Conservation (phyloP, 306 rosid genomes). For the Elaeagnus macrophylla region DNA sequence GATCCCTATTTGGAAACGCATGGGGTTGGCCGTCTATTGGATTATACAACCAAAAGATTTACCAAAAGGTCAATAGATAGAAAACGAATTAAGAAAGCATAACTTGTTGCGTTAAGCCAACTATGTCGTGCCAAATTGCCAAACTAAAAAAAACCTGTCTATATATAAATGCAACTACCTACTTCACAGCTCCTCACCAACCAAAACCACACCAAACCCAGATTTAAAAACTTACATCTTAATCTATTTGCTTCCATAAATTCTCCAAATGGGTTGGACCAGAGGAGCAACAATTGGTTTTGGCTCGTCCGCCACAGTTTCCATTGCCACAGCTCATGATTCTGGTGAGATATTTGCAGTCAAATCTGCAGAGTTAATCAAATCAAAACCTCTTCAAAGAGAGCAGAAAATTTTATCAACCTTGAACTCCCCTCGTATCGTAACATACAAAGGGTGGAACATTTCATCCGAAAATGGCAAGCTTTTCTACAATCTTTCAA, state of each 20-base stretch:
- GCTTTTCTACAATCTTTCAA: constrained; percentile 42
- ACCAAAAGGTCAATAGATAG: not conserved
- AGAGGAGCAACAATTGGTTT: constrained; percentile 59
- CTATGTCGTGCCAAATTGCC: constrained; percentile 14
- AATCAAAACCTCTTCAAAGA: constrained; percentile 39
- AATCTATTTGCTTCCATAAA: too few relatives aligned
- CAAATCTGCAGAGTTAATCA: constrained; percentile 45
- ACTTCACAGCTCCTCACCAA: too few relatives aligned
- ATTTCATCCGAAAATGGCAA: constrained; percentile 51
- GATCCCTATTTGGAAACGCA: constrained; percentile 12
- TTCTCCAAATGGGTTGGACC: constrained; percentile 49
- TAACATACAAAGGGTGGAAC: constrained; percentile 46
- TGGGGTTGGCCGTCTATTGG: constrained; percentile 56
- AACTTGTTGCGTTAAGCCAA: constrained; percentile 27
- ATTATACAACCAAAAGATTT: not conserved
- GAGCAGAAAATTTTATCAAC: constrained; percentile 50
- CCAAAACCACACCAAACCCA: too few relatives aligned
- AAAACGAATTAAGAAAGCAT: constrained; percentile 4
- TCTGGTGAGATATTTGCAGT: constrained; percentile 47
- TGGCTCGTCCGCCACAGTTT: constrained; percentile 78
- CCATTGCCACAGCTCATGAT: constrained; percentile 21
- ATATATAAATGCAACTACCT: too few relatives aligned
- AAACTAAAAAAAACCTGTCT: not conserved
- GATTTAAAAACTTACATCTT: too few relatives aligned
- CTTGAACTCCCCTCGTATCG: constrained; percentile 40